A percentile compares a stretch with the other conserved stretches of the same genome.
Evolutionary conservation across 208 protist species (phyloP).

Genomic region (Trypanosoma lewisi): DNA sequence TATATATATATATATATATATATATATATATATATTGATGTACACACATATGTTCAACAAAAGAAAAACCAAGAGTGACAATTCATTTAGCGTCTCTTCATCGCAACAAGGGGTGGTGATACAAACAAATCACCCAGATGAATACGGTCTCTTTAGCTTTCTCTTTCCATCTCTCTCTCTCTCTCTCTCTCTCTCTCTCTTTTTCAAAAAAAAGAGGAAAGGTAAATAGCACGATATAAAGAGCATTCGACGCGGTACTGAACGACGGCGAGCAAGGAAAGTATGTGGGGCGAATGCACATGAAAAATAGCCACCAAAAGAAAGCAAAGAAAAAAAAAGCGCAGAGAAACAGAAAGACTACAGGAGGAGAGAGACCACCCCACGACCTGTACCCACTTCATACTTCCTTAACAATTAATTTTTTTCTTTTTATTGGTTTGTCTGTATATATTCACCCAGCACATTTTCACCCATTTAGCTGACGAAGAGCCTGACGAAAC

Average conservation of each 20-base stretch:
- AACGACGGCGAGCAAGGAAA: no score
- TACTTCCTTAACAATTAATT: not conserved
- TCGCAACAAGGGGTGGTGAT: not conserved
- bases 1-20: slow-evolving; percentile 21
- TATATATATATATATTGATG: slow-evolving; percentile 6
- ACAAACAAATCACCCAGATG: no score
- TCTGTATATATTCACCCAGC: not conserved
- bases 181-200: no score
- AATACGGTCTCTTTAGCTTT: no score
- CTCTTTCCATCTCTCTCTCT: no score
- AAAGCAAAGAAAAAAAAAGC: not conserved
- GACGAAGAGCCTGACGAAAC: slow-evolving; percentile 68
- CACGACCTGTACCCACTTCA: not conserved
- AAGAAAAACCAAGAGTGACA: no score
- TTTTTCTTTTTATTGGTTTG: not conserved
- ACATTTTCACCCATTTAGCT: slow-evolving; percentile 27
- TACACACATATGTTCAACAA: not conserved
- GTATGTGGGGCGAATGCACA: no score
- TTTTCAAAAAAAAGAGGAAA: no score
- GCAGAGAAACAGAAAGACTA: slow-evolving; percentile 13
- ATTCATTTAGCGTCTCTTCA: not conserved
- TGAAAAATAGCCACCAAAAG: no score
- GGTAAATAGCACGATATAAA: no score
- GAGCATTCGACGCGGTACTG: no score
- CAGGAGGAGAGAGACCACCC: no score